These are phyloP conservation scores for Achaetomiella virescens DNA, from an alignment of 495 filamentous ascomycete species.

Conservation along the genomic window DNA sequence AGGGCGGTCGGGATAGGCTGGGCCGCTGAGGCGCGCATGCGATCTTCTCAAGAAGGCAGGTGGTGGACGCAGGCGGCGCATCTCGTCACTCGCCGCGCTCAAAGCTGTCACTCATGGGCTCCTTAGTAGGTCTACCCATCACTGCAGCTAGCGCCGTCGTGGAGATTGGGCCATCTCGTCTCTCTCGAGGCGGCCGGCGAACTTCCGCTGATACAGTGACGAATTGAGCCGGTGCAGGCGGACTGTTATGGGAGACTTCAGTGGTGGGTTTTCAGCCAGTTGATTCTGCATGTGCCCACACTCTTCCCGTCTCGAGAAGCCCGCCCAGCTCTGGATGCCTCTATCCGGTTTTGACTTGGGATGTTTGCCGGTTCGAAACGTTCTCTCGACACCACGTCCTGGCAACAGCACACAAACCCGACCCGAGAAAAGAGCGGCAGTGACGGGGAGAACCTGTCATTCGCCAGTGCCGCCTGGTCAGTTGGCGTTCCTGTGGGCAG, in stretches of 20 bases:
- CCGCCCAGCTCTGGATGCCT: background rate
- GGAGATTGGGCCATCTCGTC: conserved; percentile 8
- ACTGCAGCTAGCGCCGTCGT: conserved; percentile 7
- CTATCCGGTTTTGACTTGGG: too few relatives aligned
- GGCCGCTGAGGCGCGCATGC: background rate
- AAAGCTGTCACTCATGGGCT: conserved; percentile 7
- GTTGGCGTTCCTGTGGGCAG: conserved; percentile 1
- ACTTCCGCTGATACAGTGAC: conserved; percentile 7
- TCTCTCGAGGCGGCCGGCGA: conserved; percentile 3
- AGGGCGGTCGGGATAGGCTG: background rate
- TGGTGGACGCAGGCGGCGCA: conserved; percentile 6
- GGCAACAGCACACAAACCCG: too few relatives aligned
- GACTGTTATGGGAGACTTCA: background rate
- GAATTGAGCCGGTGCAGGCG: conserved; percentile 18
- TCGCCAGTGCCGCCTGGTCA: too few relatives aligned
- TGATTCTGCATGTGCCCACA: background rate
- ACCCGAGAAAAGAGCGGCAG: too few relatives aligned
- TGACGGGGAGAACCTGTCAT: too few relatives aligned
- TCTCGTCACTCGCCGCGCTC: conserved; percentile 2
- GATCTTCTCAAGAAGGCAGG: conserved; percentile 18
- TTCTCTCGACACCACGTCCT: too few relatives aligned
- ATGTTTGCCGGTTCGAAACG: too few relatives aligned
- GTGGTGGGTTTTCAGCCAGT: background rate
- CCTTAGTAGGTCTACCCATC: background rate
- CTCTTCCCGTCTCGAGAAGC: background rate